Conservation (phyloP, 2,329 filamentous ascomycete genomes). For the Microcyclospora pomicola region DNA sequence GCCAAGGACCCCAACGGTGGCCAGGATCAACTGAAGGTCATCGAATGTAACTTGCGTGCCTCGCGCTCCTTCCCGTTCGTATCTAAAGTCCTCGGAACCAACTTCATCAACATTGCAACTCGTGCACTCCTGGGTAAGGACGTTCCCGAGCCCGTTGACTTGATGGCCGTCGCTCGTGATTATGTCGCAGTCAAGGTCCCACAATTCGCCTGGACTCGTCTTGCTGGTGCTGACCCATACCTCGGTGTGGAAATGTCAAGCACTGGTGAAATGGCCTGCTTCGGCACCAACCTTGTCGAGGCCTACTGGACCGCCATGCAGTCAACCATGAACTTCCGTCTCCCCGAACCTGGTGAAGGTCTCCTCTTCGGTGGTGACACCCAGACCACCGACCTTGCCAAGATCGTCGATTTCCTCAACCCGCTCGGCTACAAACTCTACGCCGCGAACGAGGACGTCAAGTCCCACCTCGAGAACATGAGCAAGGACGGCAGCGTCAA, state of each 20-base stretch:
- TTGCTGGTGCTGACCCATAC: constrained; percentile 93
- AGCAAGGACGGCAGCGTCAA: constrained; percentile 49
- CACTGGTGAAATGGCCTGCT: constrained; percentile 97
- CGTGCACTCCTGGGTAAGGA: constrained; percentile 77
- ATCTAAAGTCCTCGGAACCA: constrained; percentile 87
- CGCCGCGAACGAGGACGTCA: constrained; percentile 68
- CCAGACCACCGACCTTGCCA: constrained; percentile 54
- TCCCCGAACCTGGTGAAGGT: constrained; percentile 88
- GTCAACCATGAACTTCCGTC: constrained; percentile 97
- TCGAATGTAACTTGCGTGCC: constrained; percentile 94
- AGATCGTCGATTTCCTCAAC: constrained; percentile 72
- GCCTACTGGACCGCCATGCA: constrained; percentile 96
- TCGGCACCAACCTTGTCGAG: constrained; percentile 88
- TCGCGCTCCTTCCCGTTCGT: constrained; percentile 98
- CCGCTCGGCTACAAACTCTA: constrained; percentile 92
- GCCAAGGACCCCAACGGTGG: constrained; percentile 62
- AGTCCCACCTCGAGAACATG: constrained; percentile 60
- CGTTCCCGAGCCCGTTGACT: constrained; percentile 71
- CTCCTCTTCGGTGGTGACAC: constrained; percentile 84
- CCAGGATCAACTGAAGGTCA: constrained; percentile 75
- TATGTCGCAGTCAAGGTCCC: constrained; percentile 96
- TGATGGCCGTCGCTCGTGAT: constrained; percentile 79
- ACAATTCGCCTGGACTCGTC: constrained; percentile 97
- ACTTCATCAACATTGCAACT: constrained; percentile 93
- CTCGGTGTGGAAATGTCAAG: constrained; percentile 95